phyloP scores from a whole-genome alignment of 176 grass and related monocot species.

The Lolium multiflorum region DNA sequence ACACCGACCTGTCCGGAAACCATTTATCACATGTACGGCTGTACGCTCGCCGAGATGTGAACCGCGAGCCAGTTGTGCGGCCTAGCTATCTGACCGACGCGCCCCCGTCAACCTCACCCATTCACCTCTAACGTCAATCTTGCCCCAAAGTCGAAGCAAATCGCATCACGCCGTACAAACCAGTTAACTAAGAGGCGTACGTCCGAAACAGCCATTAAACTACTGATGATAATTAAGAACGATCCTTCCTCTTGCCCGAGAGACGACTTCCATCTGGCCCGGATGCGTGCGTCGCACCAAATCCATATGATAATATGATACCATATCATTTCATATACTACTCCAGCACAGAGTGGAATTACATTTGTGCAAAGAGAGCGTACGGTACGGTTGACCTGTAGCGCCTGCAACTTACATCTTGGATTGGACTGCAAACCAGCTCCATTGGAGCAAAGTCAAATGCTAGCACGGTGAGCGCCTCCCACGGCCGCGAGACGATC shows the following conservation, averaged over 20 bases:
- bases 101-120: neutral
- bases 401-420: slow-evolving; percentile 1
- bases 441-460: slow-evolving; percentile 24
- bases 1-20: neutral
- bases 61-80: neutral
- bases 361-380: neutral
- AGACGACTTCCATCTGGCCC: neutral
- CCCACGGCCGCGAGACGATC: neutral
- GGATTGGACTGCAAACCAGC: neutral
- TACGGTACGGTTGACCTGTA: slow-evolving; percentile 28
- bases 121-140: neutral
- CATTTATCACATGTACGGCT: neutral
- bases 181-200: neutral
- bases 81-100: neutral
- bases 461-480: neutral
- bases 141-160: neutral
- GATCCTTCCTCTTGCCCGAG: neutral
- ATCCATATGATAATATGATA: neutral
- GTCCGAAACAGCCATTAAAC: neutral
- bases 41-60: neutral
- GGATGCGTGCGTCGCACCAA: slow-evolving; percentile 26
- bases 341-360: too few species aligned
- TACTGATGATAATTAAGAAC: neutral
- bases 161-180: neutral
- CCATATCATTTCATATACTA: too few species aligned